A percentile compares a stretch with the other conserved stretches of the same genome.
Evolutionary conservation across 176 grass and related monocot genomes (phyloP).

Genomic region (Cenchrus purpureus): DNA sequence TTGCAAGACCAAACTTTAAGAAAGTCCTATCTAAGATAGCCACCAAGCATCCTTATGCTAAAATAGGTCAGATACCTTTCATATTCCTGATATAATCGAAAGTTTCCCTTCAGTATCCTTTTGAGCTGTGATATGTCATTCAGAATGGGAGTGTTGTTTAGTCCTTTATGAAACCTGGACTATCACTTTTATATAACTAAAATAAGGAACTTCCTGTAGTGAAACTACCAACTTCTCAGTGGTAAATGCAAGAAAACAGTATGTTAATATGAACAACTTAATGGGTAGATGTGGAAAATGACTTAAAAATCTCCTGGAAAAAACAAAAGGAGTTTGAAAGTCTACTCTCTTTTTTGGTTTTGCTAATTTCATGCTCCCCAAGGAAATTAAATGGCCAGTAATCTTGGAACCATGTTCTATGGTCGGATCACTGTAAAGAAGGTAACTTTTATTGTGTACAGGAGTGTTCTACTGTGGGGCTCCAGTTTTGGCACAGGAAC

Average conservation of each 20-base stretch:
- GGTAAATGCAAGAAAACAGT: not conserved
- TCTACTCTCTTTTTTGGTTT: too few relatives aligned
- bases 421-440: constrained; percentile 10
- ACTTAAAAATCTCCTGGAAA: not conserved
- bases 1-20: constrained; percentile 93
- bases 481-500: constrained; percentile 71
- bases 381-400: not conserved
- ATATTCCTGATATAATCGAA: constrained; percentile 20
- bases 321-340: too few relatives aligned
- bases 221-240: not conserved
- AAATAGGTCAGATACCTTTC: constrained; percentile 66
- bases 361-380: too few relatives aligned
- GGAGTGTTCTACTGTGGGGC: constrained; percentile 98
- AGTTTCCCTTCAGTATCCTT: not conserved
- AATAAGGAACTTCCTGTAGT: not conserved
- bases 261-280: not conserved
- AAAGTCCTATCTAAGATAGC: constrained; percentile 81
- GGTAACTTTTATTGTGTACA: constrained; percentile 44
- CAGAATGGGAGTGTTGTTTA: not conserved
- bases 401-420: constrained; percentile 29
- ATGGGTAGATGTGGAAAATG: not conserved
- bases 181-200: constrained; percentile 7
- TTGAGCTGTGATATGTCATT: constrained; percentile 13
- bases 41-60: constrained; percentile 75
- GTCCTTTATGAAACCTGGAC: not conserved